phyloP scores from a whole-genome alignment of 768 basidiomycete genomes.

The Trametes gibbosa region DNA sequence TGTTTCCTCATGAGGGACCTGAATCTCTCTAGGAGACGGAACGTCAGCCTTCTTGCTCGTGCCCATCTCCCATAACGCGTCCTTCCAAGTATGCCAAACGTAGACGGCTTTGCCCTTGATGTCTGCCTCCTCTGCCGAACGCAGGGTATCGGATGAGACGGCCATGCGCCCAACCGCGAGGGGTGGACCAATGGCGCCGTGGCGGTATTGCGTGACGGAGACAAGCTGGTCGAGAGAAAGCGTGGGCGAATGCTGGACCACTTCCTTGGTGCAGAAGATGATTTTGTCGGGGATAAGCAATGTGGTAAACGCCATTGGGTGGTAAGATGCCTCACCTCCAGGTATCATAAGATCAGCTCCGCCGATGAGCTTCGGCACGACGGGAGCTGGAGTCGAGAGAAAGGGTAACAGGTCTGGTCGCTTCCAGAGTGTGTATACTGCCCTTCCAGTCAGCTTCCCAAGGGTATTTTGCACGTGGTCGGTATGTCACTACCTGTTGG shows the following conservation, averaged over 20 bases:
- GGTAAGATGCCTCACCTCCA: constrained; percentile 54
- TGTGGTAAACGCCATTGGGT: no score
- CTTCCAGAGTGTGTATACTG: constrained; percentile 80
- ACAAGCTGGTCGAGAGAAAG: constrained; percentile 55
- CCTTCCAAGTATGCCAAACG: constrained; percentile 74
- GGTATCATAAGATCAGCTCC: constrained; percentile 92
- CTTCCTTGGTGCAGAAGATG: constrained; percentile 40
- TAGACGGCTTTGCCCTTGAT: constrained; percentile 78
- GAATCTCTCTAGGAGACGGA: constrained; percentile 37
- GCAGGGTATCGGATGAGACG: constrained; percentile 47
- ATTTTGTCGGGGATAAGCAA: background rate
- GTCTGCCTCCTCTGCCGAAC: constrained; percentile 31
- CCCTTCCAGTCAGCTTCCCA: no score
- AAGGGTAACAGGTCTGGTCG: constrained; percentile 63
- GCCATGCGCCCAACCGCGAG: constrained; percentile 79
- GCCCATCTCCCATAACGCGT: constrained; percentile 69
- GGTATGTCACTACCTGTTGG: constrained; percentile 50
- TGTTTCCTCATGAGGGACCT: background rate
- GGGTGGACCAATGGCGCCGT: constrained; percentile 45
- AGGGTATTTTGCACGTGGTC: no score
- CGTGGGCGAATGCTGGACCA: constrained; percentile 50
- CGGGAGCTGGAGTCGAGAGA: constrained; percentile 67
- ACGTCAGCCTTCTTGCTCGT: constrained; percentile 47
- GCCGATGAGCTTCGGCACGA: constrained; percentile 66
- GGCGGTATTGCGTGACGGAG: constrained; percentile 52